Base-by-base conservation (phyloP, 257 asterid genomes). In the Echium plantagineum region DNA sequence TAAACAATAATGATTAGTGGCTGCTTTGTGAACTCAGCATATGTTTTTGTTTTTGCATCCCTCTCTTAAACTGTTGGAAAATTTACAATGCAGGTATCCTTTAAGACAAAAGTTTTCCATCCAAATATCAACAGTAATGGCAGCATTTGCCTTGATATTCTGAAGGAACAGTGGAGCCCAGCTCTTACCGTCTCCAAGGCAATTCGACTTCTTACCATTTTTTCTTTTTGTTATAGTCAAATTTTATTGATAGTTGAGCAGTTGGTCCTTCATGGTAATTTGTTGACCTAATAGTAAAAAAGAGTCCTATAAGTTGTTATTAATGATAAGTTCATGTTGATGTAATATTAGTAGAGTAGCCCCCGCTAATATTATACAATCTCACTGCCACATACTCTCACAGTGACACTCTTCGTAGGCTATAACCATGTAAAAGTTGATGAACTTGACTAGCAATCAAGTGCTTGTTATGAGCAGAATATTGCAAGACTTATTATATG, bases 141-240 rank as follows among this genome's bases (percentile, higher is more conserved):
- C 17, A 76, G 78, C 61, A 76, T 76, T 65, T 72, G 78, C 68
- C 81, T 76, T 42, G 81, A 76, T 56, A 69, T 72, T 59, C 58
- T 76, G 65, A 72, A 76, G 71, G 81, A 76, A 46, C 81, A 76
- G 58, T 76, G 81, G 81, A 76, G 81, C 68, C 81, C 81, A 57
- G 81, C 78, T 31, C 78, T 76, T 59, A 76, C 81, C 10, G 66
- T 76, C 59, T 76, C 81, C 52, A 69, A 63, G 81, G 81, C 52
- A 28, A 52, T 60, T 20, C 52, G 20, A 5, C 59, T 35, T 68
- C 59, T 21, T 35, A 18, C 15, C 10, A 24, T 15, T 51, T 55
- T 26, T 21, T 49, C 46, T 30, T 19, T 19, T 5, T 59, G 17
- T 15, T 9, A 7, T 17, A 20, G 15, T 58, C 10, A 18, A 2